Conservation (phyloP, 75 land plant genomes). For the Isoetes taiwanensis region DNA sequence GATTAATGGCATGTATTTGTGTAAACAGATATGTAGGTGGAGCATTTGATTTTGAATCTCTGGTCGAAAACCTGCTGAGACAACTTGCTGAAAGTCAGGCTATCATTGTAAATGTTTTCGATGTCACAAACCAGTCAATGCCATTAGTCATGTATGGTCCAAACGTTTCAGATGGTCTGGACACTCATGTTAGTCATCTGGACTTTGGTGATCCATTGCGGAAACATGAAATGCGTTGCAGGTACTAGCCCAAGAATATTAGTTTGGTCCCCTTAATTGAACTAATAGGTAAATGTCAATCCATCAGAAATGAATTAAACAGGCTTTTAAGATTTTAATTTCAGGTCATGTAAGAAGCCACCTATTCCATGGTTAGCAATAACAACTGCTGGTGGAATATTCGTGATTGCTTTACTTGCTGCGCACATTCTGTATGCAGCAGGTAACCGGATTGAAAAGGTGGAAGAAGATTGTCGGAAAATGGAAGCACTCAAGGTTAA, state of each 20-base stretch:
- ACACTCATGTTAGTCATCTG: slow-evolving; percentile 44
- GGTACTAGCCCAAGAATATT: too few relatives aligned
- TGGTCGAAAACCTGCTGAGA: slow-evolving; percentile 71
- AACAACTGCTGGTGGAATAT: slow-evolving; percentile 32
- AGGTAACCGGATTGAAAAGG: slow-evolving; percentile 47
- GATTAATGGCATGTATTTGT: too few relatives aligned
- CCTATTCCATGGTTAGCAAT: slow-evolving; percentile 51
- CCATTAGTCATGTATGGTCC: slow-evolving; percentile 85
- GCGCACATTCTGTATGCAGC: slow-evolving; percentile 69
- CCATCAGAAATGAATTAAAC: too few relatives aligned
- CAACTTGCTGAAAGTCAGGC: slow-evolving; percentile 71
- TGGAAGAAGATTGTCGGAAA: slow-evolving; percentile 66
- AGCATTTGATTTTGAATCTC: slow-evolving; percentile 89
- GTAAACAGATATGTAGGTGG: slow-evolving; percentile 78
- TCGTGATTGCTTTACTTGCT: slow-evolving; percentile 46
- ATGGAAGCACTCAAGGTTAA: slow-evolving; percentile 65
- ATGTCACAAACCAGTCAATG: slow-evolving; percentile 55
- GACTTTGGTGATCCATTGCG: slow-evolving; percentile 96
- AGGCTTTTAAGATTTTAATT: too few relatives aligned
- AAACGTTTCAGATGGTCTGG: slow-evolving; percentile 30
- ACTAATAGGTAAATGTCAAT: too few relatives aligned
- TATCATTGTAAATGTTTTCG: slow-evolving; percentile 78
- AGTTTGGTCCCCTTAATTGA: too few relatives aligned
- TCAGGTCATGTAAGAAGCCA: slow-evolving; percentile 49
- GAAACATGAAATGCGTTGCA: slow-evolving; percentile 77